Base-by-base conservation (phyloP, 2,329 filamentous ascomycete species). In the Arthrobotrys conoides region DNA sequence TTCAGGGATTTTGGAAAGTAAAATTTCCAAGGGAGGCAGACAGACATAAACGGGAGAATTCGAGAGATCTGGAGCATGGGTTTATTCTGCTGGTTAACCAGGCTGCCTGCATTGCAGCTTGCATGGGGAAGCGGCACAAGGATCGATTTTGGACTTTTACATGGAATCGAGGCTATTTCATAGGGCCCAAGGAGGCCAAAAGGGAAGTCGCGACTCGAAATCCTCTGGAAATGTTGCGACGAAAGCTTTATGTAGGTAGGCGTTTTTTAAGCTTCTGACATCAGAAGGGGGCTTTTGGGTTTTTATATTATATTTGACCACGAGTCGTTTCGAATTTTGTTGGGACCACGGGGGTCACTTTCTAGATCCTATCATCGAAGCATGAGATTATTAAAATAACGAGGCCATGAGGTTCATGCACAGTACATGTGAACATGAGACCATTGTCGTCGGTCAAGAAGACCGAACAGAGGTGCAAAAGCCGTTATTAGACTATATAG, bases 91-190 rank as follows among this genome's bases (percentile, higher is more conserved):
- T 65, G 27, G 22, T 14, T 38, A n/a, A n/a, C n/a, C n/a, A 48
- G 51, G 66, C 66, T 65, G 49, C 59, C 49, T 67, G 70, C 61
- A 73, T 66, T 73, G 70, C 70, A 67, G 69, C 59, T 44, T 33
- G 59, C 69, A 59, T 30, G 53, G 30, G 30, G 41, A 49, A 57
- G 36, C 36, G 63, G 61, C 41, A 61, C 61, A 49, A 22, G 70
- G 59, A 30, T 70, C 36, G 59, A 30, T 70, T 48, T 41, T 51
- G 48, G 3, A 14, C 12, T 49, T 49, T 49, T 1, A 18, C 41
- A 1, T 57, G 46, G 44, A 9, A 14, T 30, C 27, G 27, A 30
- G 27, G 27, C 27, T 30, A n/a, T n/a, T n/a, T n/a, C n/a, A n/a
- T n/a, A n/a, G n/a, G n/a, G n/a, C n/a, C n/a, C n/a, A n/a, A 57